phyloP scores from a whole-genome alignment of 1,284 basidiomycete species.

The Papiliotrema flavescens region DNA sequence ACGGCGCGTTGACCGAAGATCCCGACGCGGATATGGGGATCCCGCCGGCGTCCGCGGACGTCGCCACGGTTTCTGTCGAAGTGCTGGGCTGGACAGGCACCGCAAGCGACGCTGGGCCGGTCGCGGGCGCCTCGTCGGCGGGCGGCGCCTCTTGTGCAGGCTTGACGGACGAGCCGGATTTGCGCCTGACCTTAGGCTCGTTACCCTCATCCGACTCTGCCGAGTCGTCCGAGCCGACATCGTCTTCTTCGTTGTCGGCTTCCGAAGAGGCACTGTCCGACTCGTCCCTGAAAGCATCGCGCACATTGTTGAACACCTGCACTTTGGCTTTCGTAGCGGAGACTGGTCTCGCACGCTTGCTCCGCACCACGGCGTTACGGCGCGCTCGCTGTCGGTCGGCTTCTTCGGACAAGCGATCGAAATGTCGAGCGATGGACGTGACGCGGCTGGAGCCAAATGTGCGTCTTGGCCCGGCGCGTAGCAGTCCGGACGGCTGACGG shows the following conservation, averaged over 20 bases:
- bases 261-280: constrained; percentile 68
- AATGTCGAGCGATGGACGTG: constrained; percentile 55
- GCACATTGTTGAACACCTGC: constrained; percentile 83
- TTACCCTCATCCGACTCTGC: constrained; percentile 35
- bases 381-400: constrained; percentile 54
- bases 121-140: constrained; percentile 1
- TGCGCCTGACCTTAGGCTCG: constrained; percentile 12
- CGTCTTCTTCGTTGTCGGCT: constrained; percentile 74
- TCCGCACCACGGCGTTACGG: constrained; percentile 58
- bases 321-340: constrained; percentile 84
- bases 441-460: constrained; percentile 45
- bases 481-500: constrained; percentile 11
- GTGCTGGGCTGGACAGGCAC: not conserved
- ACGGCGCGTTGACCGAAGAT: constrained; percentile 16
- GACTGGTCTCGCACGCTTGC: constrained; percentile 86
- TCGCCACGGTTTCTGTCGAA: not conserved
- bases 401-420: constrained; percentile 53
- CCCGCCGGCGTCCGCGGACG: not conserved
- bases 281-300: constrained; percentile 87
- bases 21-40: constrained; percentile 14
- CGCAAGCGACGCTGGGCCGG: constrained; percentile 3
- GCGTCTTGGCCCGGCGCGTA: constrained; percentile 19
- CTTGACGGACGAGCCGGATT: constrained; percentile 14
- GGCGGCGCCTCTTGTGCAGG: not conserved
- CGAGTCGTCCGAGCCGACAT: constrained; percentile 36